Conservation (phyloP, 345 rosid genomes). For the Fremontodendron californicum region DNA sequence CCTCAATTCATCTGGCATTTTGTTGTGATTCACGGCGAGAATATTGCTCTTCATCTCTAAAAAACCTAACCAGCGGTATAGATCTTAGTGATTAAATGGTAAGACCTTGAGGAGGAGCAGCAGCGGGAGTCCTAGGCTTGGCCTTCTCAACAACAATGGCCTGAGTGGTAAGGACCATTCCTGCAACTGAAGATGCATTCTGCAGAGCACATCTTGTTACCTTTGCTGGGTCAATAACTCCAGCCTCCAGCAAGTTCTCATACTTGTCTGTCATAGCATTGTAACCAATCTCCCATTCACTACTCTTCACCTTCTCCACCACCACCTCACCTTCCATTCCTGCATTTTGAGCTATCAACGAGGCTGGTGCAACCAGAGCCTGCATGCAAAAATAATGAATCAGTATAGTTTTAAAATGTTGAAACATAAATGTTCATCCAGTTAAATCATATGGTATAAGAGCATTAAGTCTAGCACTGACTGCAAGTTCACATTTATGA, state of each 20-base stretch:
- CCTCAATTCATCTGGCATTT: not conserved
- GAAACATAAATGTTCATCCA: not conserved
- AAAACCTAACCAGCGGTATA: not conserved
- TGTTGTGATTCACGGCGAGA: not conserved
- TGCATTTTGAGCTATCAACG: slow-evolving; percentile 91
- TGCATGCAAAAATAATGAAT: slow-evolving; percentile 17
- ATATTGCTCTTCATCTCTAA: not conserved
- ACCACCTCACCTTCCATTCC: slow-evolving; percentile 96
- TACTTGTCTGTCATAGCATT: slow-evolving; percentile 87
- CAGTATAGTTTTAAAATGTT: not conserved
- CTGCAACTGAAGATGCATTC: slow-evolving; percentile 93
- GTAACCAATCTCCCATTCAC: slow-evolving; percentile 94
- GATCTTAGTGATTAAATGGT: slow-evolving; percentile 31
- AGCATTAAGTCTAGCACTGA: not conserved
- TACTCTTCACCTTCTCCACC: slow-evolving; percentile 65
- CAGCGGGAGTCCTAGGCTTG: slow-evolving; percentile 56
- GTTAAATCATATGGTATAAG: not conserved
- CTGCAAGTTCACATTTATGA: not conserved
- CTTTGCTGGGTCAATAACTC: slow-evolving; percentile 94
- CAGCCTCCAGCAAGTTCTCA: slow-evolving; percentile 84
- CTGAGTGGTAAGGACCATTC: slow-evolving; percentile 96
- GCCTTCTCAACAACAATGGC: slow-evolving; percentile 94
- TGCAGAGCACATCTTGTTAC: slow-evolving; percentile 91
- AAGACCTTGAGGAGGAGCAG: slow-evolving; percentile 61
- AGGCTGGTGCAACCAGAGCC: slow-evolving; percentile 89